Evolutionary conservation across 1,284 basidiomycete species (phyloP), one percentile per base, ranked within the genome.

Genomic region (Trametes polyzona): DNA sequence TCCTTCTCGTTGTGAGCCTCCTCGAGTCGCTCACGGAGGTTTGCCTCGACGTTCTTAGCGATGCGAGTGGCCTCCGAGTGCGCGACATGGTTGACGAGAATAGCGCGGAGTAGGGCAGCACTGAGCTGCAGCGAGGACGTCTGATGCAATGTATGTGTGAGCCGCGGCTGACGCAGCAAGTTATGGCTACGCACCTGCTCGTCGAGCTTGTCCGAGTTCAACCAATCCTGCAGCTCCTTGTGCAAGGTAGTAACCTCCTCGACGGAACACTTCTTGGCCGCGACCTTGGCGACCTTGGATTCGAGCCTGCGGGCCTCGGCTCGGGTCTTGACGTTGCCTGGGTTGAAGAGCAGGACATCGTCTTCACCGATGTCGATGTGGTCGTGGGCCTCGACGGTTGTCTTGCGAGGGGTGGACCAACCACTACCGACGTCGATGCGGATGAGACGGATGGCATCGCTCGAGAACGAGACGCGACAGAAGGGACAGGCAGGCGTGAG

Each of bases 211-310:
- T 87, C 83, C 55, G 79, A 76, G 48, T 76, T 76, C 54, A 92
- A 72, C 87, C 87, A 92, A 57, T 83, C 82, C 69, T 88, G 80
- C 58, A 92, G 78, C 74, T 91, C 89, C 67, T 83, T 81, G 72
- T 89, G 87, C 62, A 92, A 80, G 55, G 79, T 76, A 48, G 83
- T 81, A 43, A 92, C 87, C 75, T 92, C 89, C 71, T 92, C 89
- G 57, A 92, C 88, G 26, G 88, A 90, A 74, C 87, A 90, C 78
- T 89, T 90, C 82, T 88, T 89, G n/a, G 83, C 81, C 29, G 89
- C 90, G 65, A 91, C 85, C 67, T 81, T 83, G 56, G 85, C 85
- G 56, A 92, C 88, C 73, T 83, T 89, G 73, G 84, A 83, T 73
- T 92, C 90, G 52, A 92, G 78, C 62, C 82, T 76, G 39, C 84